Evolutionary conservation across 257 asterid species (phyloP).

Genomic region (Sherardia arvensis): DNA sequence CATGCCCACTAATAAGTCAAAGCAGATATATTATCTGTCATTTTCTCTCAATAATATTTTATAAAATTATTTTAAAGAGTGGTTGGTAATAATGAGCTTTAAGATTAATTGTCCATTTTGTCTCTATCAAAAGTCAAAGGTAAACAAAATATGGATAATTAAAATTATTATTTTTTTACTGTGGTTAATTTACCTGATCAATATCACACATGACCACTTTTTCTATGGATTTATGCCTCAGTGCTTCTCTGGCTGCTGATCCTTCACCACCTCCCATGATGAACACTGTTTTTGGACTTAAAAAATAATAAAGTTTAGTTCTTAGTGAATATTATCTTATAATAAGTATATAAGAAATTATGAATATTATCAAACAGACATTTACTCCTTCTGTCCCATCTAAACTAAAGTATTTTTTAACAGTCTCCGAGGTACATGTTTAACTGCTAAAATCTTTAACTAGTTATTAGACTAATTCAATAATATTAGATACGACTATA

Average conservation of each 20-base stretch:
- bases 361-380: too few relatives aligned
- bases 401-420: too few relatives aligned
- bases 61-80: not conserved
- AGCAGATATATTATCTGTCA: not conserved
- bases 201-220: conserved; percentile 96
- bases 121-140: conserved; percentile 7
- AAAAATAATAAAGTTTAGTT: too few relatives aligned
- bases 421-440: too few relatives aligned
- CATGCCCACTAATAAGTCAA: not conserved
- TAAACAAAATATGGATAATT: not conserved
- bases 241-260: conserved; percentile 92
- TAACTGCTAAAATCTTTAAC: too few relatives aligned
- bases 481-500: too few relatives aligned
- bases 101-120: not conserved
- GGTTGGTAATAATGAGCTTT: not conserved
- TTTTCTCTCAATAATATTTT: not conserved
- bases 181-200: conserved; percentile 60
- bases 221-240: conserved; percentile 64
- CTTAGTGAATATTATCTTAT: too few relatives aligned
- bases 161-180: not conserved
- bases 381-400: too few relatives aligned
- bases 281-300: conserved; percentile 68
- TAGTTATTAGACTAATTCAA: too few relatives aligned
- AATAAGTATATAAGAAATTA: not conserved
- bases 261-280: conserved; percentile 99